A percentile compares a stretch with the other conserved stretches of the same genome.
Conservation (phyloP, 306 rosid species). For the Quercus cerris region DNA sequence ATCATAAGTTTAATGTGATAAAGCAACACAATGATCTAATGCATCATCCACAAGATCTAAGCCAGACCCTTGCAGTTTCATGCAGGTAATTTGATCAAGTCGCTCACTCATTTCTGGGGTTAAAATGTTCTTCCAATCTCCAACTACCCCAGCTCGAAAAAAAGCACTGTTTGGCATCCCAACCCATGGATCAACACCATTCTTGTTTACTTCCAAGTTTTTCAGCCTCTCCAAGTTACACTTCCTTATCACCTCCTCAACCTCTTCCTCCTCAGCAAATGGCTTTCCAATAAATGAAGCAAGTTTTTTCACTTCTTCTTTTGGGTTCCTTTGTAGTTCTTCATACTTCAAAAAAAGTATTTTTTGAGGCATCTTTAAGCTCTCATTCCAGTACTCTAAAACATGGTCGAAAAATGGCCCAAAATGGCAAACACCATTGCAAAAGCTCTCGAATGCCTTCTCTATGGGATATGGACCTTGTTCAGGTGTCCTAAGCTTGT, state of each 20-base stretch:
- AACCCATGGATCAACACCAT: slow-evolving; percentile 6
- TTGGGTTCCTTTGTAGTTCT: slow-evolving; percentile 7
- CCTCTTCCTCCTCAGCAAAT: slow-evolving; percentile 5
- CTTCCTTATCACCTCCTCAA: slow-evolving; percentile 4
- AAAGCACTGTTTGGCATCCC: slow-evolving; percentile 17
- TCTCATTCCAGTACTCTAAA: slow-evolving; percentile 22
- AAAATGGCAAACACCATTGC: slow-evolving; percentile 7
- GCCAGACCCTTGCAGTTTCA: slow-evolving; percentile 9
- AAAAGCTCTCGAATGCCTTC: slow-evolving; percentile 6
- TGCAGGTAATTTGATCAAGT: slow-evolving; percentile 1
- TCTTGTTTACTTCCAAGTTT: slow-evolving; percentile 11
- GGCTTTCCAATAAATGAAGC: slow-evolving; percentile 5
- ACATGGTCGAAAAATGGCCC: slow-evolving; percentile 24
- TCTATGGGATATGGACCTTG: slow-evolving; percentile 21
- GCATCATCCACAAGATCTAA: background rate
- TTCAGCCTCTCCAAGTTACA: slow-evolving; percentile 21
- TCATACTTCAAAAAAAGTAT: slow-evolving; percentile 18
- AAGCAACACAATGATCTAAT: background rate
- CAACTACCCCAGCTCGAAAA: slow-evolving; percentile 12
- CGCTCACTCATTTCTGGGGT: background rate
- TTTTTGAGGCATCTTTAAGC: slow-evolving; percentile 12
- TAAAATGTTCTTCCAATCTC: slow-evolving; percentile 6
- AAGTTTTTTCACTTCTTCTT: slow-evolving; percentile 12
- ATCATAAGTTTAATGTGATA: background rate
- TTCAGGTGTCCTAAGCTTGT: slow-evolving; percentile 5